Base-by-base conservation (phyloP, 371 early-diverging fungal genomes). In the Mycotypha africana region DNA sequence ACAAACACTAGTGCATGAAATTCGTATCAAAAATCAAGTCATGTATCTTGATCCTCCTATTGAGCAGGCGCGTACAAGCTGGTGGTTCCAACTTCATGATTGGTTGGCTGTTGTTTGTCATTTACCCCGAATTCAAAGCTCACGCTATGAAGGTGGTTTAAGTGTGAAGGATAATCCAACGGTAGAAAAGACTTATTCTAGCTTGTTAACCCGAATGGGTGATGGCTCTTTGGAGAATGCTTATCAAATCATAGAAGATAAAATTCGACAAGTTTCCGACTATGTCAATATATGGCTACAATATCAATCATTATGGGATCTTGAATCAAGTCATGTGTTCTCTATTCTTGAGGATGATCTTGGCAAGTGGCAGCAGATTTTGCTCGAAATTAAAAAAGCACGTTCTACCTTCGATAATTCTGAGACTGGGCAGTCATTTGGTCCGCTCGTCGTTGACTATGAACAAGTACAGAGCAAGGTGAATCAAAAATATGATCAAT, bases 401-500 rank as follows among this genome's bases (percentile, higher is more conserved):
- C 85, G 99, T 19, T 62, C 83, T 10, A 97, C 95, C 0, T 97
- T 99, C 61, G 98, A 99, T 69, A 97, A 89, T 50, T 86, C 95
- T 0, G 93, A 93, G 53, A 93, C 91, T 0, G 81, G 81, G 42
- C 88, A 92, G 64, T 74, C 83, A 0, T 93, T 99, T 62, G 95
- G 96, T 11, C 78, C 85, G 10, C 73, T 93, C 19, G 79, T 92
- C 0, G 74, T 99, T 34, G 93, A 97, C 57, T 99, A 95, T 64
- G 96, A 91, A 54, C 94, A 95, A 58, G 97, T 97, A 9, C 98
- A 98, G 62, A 82, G 87, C 56, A 99, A 97, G 60, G 97, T 99
- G 48, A 97, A 94, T 49, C 86, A 91, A 40, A 94, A 95, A 63
- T 98, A 99, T 65, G 98, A 97, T 55, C 83, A 80, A 50, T 98